These are phyloP conservation scores for Andrographis paniculata DNA, from an alignment of 305 asterid genomes.

Conservation along the genomic window DNA sequence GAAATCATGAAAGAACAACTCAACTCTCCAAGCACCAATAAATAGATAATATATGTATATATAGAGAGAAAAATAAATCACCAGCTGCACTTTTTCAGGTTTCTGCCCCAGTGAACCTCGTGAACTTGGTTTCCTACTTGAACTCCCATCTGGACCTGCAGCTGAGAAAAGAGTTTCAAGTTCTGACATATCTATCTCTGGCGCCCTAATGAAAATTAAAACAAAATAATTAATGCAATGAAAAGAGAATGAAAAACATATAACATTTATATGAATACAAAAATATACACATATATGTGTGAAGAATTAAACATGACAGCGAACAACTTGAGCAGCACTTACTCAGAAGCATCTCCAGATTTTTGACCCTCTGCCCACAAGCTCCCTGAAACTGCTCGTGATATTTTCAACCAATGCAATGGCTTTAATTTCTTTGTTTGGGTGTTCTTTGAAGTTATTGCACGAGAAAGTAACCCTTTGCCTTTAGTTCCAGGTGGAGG, in stretches of 20 bases:
- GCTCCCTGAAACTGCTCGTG: conserved; percentile 96
- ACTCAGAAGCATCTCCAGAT: conserved; percentile 77
- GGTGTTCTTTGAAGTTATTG: conserved; percentile 39
- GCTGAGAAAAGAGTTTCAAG: conserved; percentile 93
- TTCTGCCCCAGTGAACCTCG: conserved; percentile 39
- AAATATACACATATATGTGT: conserved; percentile 5
- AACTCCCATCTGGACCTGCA: conserved; percentile 57
- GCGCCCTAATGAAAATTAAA: conserved; percentile 68
- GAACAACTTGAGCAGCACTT: conserved; percentile 14
- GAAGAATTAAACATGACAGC: neutral
- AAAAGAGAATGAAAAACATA: too few relatives aligned
- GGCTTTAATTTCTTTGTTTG: conserved; percentile 83
- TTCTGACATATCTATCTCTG: conserved; percentile 89
- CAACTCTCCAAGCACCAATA: too few relatives aligned
- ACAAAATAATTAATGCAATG: too few relatives aligned
- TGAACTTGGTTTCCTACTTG: conserved; percentile 18
- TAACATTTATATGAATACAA: conserved; percentile 13
- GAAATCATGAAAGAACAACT: too few relatives aligned
- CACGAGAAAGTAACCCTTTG: conserved; percentile 48
- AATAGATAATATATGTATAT: neutral
- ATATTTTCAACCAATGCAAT: conserved; percentile 81
- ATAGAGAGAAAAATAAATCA: conserved; percentile 24
- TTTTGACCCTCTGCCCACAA: conserved; percentile 97
- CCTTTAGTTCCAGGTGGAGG: conserved; percentile 65
- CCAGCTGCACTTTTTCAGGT: conserved; percentile 94